Evolutionary conservation across 495 filamentous ascomycete genomes (phyloP).

Genomic region (Trichocladium uniseriatum): DNA sequence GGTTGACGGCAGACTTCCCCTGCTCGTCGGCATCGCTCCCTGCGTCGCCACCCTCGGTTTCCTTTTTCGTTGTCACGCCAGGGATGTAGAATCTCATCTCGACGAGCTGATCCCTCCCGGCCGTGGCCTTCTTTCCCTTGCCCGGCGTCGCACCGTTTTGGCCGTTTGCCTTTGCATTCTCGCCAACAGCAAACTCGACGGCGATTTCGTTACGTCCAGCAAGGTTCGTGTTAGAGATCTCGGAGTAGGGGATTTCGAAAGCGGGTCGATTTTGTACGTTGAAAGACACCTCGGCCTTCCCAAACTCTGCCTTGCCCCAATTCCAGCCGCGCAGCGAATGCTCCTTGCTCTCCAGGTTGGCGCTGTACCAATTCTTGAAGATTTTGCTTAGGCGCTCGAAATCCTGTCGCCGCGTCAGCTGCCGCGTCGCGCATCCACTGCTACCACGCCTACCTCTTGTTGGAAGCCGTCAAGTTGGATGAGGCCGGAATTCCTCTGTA

Average conservation of each 20-base stretch:
- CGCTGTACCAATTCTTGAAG: constrained; percentile 94
- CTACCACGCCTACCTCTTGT: constrained; percentile 54
- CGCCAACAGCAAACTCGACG: constrained; percentile 74
- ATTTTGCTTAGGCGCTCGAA: constrained; percentile 79
- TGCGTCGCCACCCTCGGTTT: constrained; percentile 64
- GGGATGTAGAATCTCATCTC: constrained; percentile 99
- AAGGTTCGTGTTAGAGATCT: constrained; percentile 96
- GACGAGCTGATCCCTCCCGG: constrained; percentile 82
- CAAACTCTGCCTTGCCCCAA: constrained; percentile 97
- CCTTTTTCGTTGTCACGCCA: constrained; percentile 77
- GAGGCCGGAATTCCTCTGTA: constrained; percentile 71
- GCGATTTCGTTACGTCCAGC: constrained; percentile 97
- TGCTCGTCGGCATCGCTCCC: constrained; percentile 61
- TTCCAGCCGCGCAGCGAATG: constrained; percentile 97
- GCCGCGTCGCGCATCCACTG: not conserved
- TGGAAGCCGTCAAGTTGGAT: constrained; percentile 94
- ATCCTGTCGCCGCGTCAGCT: constrained; percentile 47
- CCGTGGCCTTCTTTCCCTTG: constrained; percentile 79
- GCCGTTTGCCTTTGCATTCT: constrained; percentile 59
- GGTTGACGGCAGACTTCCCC: constrained; percentile 84
- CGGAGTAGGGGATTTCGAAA: constrained; percentile 94
- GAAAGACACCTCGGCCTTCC: constrained; percentile 88
- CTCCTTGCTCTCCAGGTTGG: constrained; percentile 83
- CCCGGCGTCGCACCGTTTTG: constrained; percentile 68
- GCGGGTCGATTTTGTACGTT: constrained; percentile 95